Conservation (phyloP, 805 yeast genomes). For the Ogataea zsoltii region DNA sequence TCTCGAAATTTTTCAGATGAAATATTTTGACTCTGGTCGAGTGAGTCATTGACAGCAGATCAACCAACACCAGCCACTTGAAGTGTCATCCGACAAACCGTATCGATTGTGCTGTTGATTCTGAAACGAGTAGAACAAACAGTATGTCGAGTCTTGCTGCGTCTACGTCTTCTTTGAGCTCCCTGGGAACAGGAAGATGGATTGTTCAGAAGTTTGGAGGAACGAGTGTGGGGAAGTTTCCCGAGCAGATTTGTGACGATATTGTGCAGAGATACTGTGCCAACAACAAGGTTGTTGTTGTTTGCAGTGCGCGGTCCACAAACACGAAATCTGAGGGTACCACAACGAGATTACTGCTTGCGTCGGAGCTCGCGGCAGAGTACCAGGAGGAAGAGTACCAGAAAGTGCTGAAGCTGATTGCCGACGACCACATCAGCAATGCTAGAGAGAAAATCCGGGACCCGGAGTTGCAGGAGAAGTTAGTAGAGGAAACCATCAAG, state of each 20-base stretch:
- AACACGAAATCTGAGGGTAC: slow-evolving; percentile 94
- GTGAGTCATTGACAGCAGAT: slow-evolving; percentile 1
- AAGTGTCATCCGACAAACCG: background rate
- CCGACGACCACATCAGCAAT: slow-evolving; percentile 75
- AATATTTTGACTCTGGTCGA: background rate
- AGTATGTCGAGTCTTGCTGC: slow-evolving; percentile 25
- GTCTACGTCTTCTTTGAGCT: slow-evolving; percentile 24
- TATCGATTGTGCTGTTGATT: background rate
- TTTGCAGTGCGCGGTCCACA: slow-evolving; percentile 93
- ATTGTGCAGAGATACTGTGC: slow-evolving; percentile 70
- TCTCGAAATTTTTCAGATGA: slow-evolving; percentile 1
- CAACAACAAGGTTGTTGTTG: slow-evolving; percentile 78
- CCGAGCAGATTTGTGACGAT: slow-evolving; percentile 79
- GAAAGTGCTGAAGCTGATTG: slow-evolving; percentile 61
- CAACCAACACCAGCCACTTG: background rate
- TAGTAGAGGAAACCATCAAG: slow-evolving; percentile 56
- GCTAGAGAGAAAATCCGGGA: slow-evolving; percentile 57
- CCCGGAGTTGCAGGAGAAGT: slow-evolving; percentile 46
- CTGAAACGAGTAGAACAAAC: background rate
- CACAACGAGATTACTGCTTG: slow-evolving; percentile 76
- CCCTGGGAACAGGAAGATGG: slow-evolving; percentile 48
- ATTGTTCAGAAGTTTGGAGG: slow-evolving; percentile 96
- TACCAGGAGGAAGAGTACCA: slow-evolving; percentile 54
- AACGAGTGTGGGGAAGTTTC: slow-evolving; percentile 94
- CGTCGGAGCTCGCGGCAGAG: slow-evolving; percentile 78